phyloP scores from a whole-genome alignment of 2,329 filamentous ascomycete genomes.

The Sarocladium strictum region DNA sequence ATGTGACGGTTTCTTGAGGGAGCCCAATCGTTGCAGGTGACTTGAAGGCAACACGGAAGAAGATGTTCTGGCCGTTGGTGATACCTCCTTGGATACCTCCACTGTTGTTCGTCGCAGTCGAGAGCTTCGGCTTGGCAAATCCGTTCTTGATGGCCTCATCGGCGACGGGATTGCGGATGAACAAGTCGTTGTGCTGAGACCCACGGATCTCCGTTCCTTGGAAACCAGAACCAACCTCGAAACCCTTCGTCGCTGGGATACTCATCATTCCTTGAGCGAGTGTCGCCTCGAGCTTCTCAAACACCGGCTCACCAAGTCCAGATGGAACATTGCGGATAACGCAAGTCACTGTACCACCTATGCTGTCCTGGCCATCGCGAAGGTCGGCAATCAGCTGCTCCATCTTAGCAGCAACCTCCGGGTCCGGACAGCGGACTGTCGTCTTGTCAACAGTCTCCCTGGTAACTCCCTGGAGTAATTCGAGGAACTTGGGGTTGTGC shows the following conservation, averaged over 20 bases:
- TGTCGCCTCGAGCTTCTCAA: constrained; percentile 90
- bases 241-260: constrained; percentile 92
- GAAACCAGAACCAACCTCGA: constrained; percentile 93
- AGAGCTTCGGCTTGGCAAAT: constrained; percentile 55
- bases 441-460: constrained; percentile 72
- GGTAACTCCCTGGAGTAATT: constrained; percentile 56
- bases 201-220: constrained; percentile 79
- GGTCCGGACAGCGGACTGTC: constrained; percentile 82
- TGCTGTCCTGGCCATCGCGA: constrained; percentile 76
- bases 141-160: constrained; percentile 38
- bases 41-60: constrained; percentile 94
- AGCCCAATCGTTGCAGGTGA: constrained; percentile 89
- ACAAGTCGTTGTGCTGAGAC: constrained; percentile 78
- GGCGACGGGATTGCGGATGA: constrained; percentile 30
- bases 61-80: constrained; percentile 86
- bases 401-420: constrained; percentile 62
- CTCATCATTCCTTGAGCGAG: constrained; percentile 91
- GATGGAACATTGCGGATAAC: constrained; percentile 81
- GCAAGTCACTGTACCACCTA: constrained; percentile 91
- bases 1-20: constrained; percentile 77
- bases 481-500: constrained; percentile 7
- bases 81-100: constrained; percentile 95
- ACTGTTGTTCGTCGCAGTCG: constrained; percentile 89
- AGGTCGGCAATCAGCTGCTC: constrained; percentile 71
- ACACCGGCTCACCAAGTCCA: constrained; percentile 87